These are phyloP conservation scores for Aspergillus sp. DNA, from an alignment of 2,329 filamentous ascomycete species.

Conservation along the genomic window DNA sequence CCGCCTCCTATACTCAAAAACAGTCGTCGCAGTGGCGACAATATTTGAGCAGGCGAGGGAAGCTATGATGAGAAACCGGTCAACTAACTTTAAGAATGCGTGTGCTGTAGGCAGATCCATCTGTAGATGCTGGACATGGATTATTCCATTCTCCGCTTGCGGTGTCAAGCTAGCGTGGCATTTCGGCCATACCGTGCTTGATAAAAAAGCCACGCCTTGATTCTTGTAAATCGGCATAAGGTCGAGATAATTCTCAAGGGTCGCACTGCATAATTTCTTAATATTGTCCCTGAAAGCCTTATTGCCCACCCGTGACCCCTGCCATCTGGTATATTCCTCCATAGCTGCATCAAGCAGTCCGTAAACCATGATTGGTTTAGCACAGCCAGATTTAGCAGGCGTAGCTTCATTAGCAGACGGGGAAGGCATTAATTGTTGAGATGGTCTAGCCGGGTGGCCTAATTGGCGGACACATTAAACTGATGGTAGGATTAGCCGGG, in stretches of 20 bases:
- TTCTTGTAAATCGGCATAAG: constrained; percentile 5
- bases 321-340: constrained; percentile 1
- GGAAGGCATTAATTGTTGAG: constrained; percentile 3
- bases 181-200: too few relatives aligned
- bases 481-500: constrained; percentile 6
- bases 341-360: not conserved
- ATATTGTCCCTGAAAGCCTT: constrained; percentile 8
- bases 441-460: constrained; percentile 11
- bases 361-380: constrained; percentile 1
- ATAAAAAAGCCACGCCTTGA: too few relatives aligned
- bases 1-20: too few relatives aligned
- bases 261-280: constrained; percentile 4
- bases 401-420: not conserved
- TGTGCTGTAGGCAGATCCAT: too few relatives aligned
- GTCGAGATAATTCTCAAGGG: constrained; percentile 5
- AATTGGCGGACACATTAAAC: constrained; percentile 16
- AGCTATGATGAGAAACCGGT: too few relatives aligned
- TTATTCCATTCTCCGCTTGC: too few relatives aligned
- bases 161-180: too few relatives aligned
- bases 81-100: too few relatives aligned
- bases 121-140: too few relatives aligned
- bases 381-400: not conserved
- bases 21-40: too few relatives aligned
- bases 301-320: constrained; percentile 1
- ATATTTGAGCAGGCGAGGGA: too few relatives aligned